These are phyloP conservation scores for Senna tora DNA, from an alignment of 306 rosid species.

Conservation along the genomic window DNA sequence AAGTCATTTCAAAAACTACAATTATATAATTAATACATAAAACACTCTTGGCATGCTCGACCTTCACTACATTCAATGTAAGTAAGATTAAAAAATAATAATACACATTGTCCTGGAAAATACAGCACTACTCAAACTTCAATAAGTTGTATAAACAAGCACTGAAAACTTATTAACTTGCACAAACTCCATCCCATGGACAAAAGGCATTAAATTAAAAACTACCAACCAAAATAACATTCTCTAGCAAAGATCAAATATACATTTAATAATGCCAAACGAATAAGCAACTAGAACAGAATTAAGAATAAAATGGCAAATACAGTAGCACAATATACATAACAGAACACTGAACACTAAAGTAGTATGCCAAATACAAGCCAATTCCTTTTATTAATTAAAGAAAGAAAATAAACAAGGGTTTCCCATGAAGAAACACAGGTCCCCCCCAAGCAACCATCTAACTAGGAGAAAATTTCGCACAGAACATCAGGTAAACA, in stretches of 20 bases:
- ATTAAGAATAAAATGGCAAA: not conserved
- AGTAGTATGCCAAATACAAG: not conserved
- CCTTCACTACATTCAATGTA: slow-evolving; percentile 19
- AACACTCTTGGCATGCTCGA: slow-evolving; percentile 10
- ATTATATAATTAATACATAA: slow-evolving; percentile 13
- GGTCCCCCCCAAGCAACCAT: not conserved
- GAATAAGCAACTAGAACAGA: not conserved
- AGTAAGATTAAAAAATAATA: not conserved
- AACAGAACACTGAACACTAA: not conserved
- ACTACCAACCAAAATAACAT: slow-evolving; percentile 17
- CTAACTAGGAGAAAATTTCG: not conserved
- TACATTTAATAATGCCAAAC: not conserved
- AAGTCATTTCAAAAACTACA: slow-evolving; percentile 32
- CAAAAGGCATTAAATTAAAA: slow-evolving; percentile 19
- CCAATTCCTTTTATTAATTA: not conserved
- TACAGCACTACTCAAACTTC: slow-evolving; percentile 21
- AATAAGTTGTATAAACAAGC: slow-evolving; percentile 25
- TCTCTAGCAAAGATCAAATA: not conserved
- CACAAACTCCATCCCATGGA: slow-evolving; percentile 20
- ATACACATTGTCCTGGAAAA: slow-evolving; percentile 21
- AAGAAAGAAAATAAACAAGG: slow-evolving; percentile 1
- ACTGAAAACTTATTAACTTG: not conserved
- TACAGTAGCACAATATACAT: not conserved
- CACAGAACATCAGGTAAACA: not conserved
- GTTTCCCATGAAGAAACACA: not conserved